Conservation (phyloP, 257 asterid genomes). For the Cordia subcordata region DNA sequence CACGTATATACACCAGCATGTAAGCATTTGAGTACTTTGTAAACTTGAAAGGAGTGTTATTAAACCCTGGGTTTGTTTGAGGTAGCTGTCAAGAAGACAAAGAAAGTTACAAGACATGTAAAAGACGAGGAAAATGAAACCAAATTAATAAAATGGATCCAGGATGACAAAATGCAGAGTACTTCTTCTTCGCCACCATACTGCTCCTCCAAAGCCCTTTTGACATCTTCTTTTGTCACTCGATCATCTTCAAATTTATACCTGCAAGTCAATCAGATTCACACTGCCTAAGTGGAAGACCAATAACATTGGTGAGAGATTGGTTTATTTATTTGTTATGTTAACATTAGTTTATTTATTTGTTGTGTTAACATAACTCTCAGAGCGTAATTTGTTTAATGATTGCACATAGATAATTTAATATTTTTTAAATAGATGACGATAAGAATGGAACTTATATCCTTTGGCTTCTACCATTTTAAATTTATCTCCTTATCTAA, state of each 20-base stretch:
- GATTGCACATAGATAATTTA: too few relatives aligned
- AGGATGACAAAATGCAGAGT: slow-evolving; percentile 10
- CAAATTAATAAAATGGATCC: slow-evolving; percentile 4
- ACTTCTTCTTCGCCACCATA: slow-evolving; percentile 57
- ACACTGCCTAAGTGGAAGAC: background rate
- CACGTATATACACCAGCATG: slow-evolving; percentile 87
- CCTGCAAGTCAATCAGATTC: slow-evolving; percentile 21
- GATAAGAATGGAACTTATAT: too few relatives aligned
- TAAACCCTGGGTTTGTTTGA: slow-evolving; percentile 71
- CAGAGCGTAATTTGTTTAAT: too few relatives aligned
- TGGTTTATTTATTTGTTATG: too few relatives aligned
- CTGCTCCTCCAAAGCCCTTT: slow-evolving; percentile 49
- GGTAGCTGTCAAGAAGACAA: slow-evolving; percentile 48
- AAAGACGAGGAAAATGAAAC: slow-evolving; percentile 1
- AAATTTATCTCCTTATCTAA: too few relatives aligned
- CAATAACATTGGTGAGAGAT: too few relatives aligned
- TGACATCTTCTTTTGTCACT: slow-evolving; percentile 40
- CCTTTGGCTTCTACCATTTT: too few relatives aligned
- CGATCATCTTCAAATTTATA: slow-evolving; percentile 50
- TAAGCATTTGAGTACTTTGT: slow-evolving; percentile 79
- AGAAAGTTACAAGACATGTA: slow-evolving; percentile 7
- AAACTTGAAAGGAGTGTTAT: slow-evolving; percentile 72
- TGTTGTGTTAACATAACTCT: too few relatives aligned
- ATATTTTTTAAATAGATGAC: too few relatives aligned
- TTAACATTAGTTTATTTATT: too few relatives aligned